A percentile compares a stretch with the other conserved stretches of the same genome.
Conservation (phyloP, 2,329 filamentous ascomycete species). For the Sarocladiaceae sp. region DNA sequence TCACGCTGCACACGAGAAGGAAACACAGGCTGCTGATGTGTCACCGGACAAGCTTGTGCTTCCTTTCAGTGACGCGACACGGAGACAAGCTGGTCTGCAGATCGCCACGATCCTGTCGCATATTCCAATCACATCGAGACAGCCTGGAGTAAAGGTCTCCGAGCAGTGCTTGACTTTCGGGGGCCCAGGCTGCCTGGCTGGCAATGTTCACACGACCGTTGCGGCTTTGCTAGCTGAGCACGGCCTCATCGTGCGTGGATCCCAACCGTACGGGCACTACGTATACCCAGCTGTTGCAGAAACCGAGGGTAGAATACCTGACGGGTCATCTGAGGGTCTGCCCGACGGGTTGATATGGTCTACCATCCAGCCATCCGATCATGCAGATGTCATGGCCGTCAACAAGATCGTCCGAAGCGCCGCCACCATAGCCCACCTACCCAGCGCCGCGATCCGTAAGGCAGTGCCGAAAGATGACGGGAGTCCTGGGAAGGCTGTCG, state of each 20-base stretch:
- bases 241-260: neutral
- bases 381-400: slow-evolving; percentile 9
- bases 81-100: neutral
- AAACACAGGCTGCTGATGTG: neutral
- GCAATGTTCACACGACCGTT: slow-evolving; percentile 5
- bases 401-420: slow-evolving; percentile 8
- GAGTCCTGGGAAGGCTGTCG: slow-evolving; percentile 3
- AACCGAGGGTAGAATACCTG: neutral
- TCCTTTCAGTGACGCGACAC: neutral
- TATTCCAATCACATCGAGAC: slow-evolving; percentile 5
- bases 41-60: slow-evolving; percentile 1
- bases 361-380: neutral
- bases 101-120: slow-evolving; percentile 1
- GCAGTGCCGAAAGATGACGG: neutral
- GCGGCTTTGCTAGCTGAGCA: neutral
- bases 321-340: slow-evolving; percentile 4
- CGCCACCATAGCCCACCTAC: slow-evolving; percentile 6
- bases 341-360: slow-evolving; percentile 5
- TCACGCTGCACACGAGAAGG: neutral
- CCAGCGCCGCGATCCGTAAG: slow-evolving; percentile 1
- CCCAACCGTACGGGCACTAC: slow-evolving; percentile 3
- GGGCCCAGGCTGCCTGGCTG: slow-evolving; percentile 4
- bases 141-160: neutral
- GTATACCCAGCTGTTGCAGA: slow-evolving; percentile 1
- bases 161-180: slow-evolving; percentile 2